A percentile compares a stretch with the other conserved stretches of the same genome.
phyloP scores from a whole-genome alignment of 208 protist species.

The Leishmania mexicana region DNA sequence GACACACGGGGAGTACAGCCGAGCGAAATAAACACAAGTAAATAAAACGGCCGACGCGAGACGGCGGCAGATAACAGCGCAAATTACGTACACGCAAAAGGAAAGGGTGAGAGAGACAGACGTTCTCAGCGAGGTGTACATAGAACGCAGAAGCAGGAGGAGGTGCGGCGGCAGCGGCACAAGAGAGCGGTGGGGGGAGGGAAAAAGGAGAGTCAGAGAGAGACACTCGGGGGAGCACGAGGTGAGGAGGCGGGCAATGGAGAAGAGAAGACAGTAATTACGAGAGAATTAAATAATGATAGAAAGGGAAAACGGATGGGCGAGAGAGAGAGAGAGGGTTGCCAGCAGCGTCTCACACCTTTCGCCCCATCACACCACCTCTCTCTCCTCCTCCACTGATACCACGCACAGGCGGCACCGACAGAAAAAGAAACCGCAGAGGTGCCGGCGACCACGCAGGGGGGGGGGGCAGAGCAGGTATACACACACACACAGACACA shows the following conservation, averaged over 20 bases:
- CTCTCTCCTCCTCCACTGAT: too few species aligned
- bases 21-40: neutral
- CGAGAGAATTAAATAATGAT: neutral
- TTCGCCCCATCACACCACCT: too few species aligned
- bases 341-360: neutral
- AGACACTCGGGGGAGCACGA: neutral
- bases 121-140: neutral
- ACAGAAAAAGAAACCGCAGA: neutral
- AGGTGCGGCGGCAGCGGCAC: too few species aligned
- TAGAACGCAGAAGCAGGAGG: neutral
- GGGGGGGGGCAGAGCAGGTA: neutral
- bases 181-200: neutral
- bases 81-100: neutral
- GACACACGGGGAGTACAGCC: neutral
- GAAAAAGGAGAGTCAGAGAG: neutral
- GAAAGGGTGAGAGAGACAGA: conserved; percentile 6
- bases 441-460: too few species aligned
- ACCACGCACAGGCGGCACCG: too few species aligned
- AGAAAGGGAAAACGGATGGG: neutral
- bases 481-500: neutral
- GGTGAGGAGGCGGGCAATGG: neutral
- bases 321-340: neutral
- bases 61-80: neutral
- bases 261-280: conserved; percentile 13
- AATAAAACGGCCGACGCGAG: neutral